Percentiles rank a stretch among this genome's conserved stretches.
Evolutionary conservation across 129 eudicot species (phyloP).

Genomic region (Mikania micrantha): DNA sequence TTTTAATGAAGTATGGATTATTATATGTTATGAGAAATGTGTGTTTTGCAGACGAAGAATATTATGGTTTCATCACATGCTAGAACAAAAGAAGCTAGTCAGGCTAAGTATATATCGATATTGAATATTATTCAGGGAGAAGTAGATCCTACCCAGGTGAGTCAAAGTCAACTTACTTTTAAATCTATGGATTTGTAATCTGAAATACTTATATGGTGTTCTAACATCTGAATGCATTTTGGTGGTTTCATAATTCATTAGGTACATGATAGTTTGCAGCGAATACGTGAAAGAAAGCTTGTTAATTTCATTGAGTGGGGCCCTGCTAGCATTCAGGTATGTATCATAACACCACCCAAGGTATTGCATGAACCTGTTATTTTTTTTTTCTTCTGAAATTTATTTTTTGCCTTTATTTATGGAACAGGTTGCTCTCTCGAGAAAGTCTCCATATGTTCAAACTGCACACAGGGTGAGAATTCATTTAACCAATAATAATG

Average conservation of each 20-base stretch:
- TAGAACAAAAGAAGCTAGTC: constrained; percentile 94
- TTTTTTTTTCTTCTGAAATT: neutral
- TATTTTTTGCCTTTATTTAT: constrained; percentile 2
- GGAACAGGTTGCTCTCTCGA: constrained; percentile 86
- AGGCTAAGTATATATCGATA: constrained; percentile 93
- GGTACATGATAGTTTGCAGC: constrained; percentile 96
- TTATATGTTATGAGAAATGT: constrained; percentile 24
- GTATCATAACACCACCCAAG: neutral
- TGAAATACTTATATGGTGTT: neutral
- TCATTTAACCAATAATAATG: neutral
- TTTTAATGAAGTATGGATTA: neutral
- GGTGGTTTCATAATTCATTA: constrained; percentile 26
- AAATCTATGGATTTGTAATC: neutral
- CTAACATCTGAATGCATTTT: constrained; percentile 1
- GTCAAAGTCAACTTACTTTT: neutral
- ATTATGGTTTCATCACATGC: constrained; percentile 98
- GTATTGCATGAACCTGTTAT: neutral
- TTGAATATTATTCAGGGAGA: constrained; percentile 96
- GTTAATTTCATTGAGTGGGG: constrained; percentile 99
- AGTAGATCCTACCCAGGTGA: constrained; percentile 97
- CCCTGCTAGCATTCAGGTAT: constrained; percentile 96
- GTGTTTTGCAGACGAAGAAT: constrained; percentile 77
- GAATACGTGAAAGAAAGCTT: constrained; percentile 96
- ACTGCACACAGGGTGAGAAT: constrained; percentile 84
- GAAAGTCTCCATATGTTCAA: constrained; percentile 99